phyloP scores from a whole-genome alignment of 2,329 filamentous ascomycete genomes.

The Endothia cerciana region DNA sequence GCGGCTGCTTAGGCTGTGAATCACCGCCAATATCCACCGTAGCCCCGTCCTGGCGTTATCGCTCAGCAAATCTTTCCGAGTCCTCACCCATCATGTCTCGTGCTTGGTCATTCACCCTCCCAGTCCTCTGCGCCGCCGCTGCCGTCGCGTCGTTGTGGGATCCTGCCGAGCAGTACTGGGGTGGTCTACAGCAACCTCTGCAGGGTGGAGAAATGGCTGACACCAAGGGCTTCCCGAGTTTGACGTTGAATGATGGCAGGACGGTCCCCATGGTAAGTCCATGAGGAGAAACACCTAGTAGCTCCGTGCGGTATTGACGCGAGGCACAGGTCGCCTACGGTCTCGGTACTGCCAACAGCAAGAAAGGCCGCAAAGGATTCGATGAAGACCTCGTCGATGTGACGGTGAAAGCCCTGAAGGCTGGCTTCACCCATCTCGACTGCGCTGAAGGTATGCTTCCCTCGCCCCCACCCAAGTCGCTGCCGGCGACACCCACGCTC shows the following conservation, averaged over 20 bases:
- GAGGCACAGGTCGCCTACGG: conserved; percentile 21
- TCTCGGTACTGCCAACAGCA: conserved; percentile 22
- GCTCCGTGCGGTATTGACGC: background rate
- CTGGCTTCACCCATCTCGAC: conserved; percentile 28
- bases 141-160: conserved; percentile 11
- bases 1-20: background rate
- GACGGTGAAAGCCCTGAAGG: conserved; percentile 20
- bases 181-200: conserved; percentile 19
- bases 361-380: conserved; percentile 19
- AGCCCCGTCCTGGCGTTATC: too few species aligned
- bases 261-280: conserved; percentile 20
- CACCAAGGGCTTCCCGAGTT: conserved; percentile 20
- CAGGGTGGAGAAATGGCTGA: background rate
- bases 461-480: background rate
- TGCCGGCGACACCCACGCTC: background rate
- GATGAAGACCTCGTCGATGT: conserved; percentile 24
- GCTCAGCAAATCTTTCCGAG: background rate
- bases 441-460: conserved; percentile 20
- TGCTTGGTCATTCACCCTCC: conserved; percentile 7
- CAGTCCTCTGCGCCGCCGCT: conserved; percentile 14
- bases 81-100: conserved; percentile 4
- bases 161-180: background rate
- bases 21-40: too few species aligned
- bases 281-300: background rate
- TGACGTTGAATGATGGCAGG: conserved; percentile 23